These are phyloP conservation scores for Ceratocystis lukuohia DNA, from an alignment of 2,329 filamentous ascomycete species.

Conservation along the genomic window DNA sequence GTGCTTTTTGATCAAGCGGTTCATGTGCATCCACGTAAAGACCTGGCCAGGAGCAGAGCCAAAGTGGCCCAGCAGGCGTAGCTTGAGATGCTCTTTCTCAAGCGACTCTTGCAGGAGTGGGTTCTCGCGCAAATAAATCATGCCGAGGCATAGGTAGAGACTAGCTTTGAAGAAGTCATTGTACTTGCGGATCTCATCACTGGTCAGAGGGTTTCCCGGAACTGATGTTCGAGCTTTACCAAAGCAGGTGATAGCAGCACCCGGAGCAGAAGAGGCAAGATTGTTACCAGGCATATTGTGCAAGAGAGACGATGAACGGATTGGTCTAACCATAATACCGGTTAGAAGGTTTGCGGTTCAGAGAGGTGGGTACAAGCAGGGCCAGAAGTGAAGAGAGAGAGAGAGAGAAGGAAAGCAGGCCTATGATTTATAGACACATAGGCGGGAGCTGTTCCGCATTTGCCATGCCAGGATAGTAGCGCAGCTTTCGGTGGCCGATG, in stretches of 20 bases:
- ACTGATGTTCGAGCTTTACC: constrained; percentile 53
- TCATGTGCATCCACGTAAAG: constrained; percentile 73
- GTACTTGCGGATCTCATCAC: constrained; percentile 54
- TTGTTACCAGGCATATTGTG: background rate
- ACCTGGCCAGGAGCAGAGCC: constrained; percentile 69
- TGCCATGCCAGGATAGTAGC: too few species aligned
- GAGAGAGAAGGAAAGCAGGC: too few species aligned
- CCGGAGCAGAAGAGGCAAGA: background rate
- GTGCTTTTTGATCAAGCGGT: constrained; percentile 69
- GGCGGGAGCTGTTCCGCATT: too few species aligned
- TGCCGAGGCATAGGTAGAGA: constrained; percentile 61
- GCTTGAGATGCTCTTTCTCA: constrained; percentile 57
- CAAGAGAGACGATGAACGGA: background rate
- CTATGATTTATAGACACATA: too few species aligned
- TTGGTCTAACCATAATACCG: background rate
- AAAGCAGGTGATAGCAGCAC: constrained; percentile 43
- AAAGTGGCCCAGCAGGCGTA: constrained; percentile 62
- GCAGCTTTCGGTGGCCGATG: too few species aligned
- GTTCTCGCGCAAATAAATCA: constrained; percentile 68
- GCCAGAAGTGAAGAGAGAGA: too few species aligned
- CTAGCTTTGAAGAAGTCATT: constrained; percentile 63
- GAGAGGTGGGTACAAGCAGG: too few species aligned
- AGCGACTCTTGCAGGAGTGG: constrained; percentile 58
- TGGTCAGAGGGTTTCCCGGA: constrained; percentile 45
- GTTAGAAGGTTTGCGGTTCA: too few species aligned